Percentiles rank a stretch among this genome's conserved stretches.
Conservation (phyloP, 2,329 filamentous ascomycete species). For the Arthrobotrys megalospora region DNA sequence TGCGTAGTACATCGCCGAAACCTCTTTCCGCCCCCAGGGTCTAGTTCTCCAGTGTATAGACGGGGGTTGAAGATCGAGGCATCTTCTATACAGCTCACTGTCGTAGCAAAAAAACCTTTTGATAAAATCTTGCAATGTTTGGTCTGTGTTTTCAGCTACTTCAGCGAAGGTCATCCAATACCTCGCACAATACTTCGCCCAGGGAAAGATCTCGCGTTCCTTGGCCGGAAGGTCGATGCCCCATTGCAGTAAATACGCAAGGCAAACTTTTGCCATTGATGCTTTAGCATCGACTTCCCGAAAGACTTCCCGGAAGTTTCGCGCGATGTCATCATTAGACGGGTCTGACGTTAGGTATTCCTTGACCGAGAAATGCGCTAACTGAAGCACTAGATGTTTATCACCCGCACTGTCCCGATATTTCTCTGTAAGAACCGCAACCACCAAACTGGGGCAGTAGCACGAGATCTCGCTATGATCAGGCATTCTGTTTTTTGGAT, state of each 20-base stretch:
- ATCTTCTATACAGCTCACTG: neutral
- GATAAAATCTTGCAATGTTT: slow-evolving; percentile 25
- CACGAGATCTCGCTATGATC: slow-evolving; percentile 63
- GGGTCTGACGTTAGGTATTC: slow-evolving; percentile 65
- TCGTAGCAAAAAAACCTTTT: neutral
- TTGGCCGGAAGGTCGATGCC: slow-evolving; percentile 8
- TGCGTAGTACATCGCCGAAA: neutral
- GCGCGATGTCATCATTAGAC: slow-evolving; percentile 11
- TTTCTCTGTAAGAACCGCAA: slow-evolving; percentile 33
- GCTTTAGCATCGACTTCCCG: slow-evolving; percentile 45
- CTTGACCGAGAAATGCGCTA: slow-evolving; percentile 66
- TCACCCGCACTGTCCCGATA: neutral
- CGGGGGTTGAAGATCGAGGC: neutral
- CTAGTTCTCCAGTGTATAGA: no score
- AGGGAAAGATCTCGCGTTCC: slow-evolving; percentile 37
- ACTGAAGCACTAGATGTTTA: slow-evolving; percentile 51
- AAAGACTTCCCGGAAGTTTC: slow-evolving; percentile 26
- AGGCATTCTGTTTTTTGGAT: slow-evolving; percentile 64
- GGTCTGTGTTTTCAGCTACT: slow-evolving; percentile 48
- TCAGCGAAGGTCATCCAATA: slow-evolving; percentile 62
- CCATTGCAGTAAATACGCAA: slow-evolving; percentile 64
- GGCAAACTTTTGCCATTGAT: slow-evolving; percentile 62
- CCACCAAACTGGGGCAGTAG: slow-evolving; percentile 64
- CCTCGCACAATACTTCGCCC: slow-evolving; percentile 62
- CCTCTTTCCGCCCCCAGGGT: no score